Conservation (phyloP, 352 stramenopile species). For the Globisporangium perplexum region DNA sequence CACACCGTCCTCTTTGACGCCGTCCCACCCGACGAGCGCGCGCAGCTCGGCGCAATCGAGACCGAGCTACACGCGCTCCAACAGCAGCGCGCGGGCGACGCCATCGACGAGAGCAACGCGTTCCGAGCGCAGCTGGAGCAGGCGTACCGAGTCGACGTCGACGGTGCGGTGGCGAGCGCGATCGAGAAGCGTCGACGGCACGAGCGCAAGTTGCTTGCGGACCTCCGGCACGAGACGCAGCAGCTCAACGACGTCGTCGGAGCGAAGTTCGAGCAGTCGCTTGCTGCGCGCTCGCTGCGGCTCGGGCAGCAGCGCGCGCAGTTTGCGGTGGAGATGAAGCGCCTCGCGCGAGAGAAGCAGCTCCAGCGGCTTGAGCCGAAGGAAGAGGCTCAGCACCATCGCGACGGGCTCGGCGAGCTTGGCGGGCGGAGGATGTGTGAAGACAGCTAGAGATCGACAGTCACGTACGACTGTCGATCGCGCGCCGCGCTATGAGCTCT, state of each 20-base stretch:
- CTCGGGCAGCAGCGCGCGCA: constrained; percentile 3
- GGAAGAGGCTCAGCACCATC: neutral
- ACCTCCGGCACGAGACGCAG: constrained; percentile 15
- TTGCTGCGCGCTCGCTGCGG: constrained; percentile 1
- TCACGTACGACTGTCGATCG: too few relatives aligned
- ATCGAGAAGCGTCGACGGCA: constrained; percentile 12
- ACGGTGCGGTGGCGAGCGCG: neutral
- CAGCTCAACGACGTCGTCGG: constrained; percentile 24
- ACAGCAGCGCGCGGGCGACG: constrained; percentile 22
- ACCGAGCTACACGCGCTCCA: constrained; percentile 18
- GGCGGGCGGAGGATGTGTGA: neutral
- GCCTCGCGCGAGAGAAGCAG: constrained; percentile 4
- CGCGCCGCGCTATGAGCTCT: too few relatives aligned
- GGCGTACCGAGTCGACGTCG: constrained; percentile 25
- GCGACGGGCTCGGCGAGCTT: neutral
- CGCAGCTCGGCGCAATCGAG: constrained; percentile 13
- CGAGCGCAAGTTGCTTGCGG: constrained; percentile 10
- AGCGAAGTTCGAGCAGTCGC: neutral
- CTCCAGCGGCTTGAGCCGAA: neutral
- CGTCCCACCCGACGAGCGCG: constrained; percentile 6
- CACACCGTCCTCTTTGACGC: constrained; percentile 38
- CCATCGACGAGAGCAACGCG: constrained; percentile 30
- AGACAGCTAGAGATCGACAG: too few relatives aligned
- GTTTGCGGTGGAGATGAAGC: constrained; percentile 19
- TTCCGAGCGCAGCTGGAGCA: constrained; percentile 23